Evolutionary conservation across 1,284 basidiomycete species (phyloP).

Genomic region (Stereum hirsutum): DNA sequence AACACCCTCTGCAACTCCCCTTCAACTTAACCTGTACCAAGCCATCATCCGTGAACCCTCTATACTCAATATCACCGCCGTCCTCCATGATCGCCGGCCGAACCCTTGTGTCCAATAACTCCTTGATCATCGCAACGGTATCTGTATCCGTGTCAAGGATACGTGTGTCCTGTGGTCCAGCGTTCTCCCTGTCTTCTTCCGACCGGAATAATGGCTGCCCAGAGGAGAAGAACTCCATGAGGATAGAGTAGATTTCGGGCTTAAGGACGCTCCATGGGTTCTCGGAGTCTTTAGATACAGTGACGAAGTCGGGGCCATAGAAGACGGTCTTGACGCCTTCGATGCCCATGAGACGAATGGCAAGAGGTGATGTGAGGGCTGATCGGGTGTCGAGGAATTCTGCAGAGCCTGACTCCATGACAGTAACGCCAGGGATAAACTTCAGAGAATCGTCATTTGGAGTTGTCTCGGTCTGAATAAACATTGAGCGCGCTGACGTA

Average conservation of each 20-base stretch:
- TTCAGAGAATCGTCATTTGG: slow-evolving; percentile 98
- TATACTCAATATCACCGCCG: slow-evolving; percentile 84
- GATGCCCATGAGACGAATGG: slow-evolving; percentile 88
- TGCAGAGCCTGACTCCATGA: slow-evolving; percentile 83
- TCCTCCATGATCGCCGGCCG: slow-evolving; percentile 96
- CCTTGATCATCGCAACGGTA: slow-evolving; percentile 98
- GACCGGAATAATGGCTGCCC: slow-evolving; percentile 80
- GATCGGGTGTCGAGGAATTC: slow-evolving; percentile 90
- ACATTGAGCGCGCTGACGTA: slow-evolving; percentile 75
- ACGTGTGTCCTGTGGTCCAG: slow-evolving; percentile 89
- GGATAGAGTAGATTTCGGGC: slow-evolving; percentile 95
- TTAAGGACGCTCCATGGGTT: slow-evolving; percentile 87
- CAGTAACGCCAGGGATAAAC: slow-evolving; percentile 89
- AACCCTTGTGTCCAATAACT: slow-evolving; percentile 90
- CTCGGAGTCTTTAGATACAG: slow-evolving; percentile 87
- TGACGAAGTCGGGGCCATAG: slow-evolving; percentile 97
- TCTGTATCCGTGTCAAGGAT: slow-evolving; percentile 97
- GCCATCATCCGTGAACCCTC: slow-evolving; percentile 62
- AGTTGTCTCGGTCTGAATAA: slow-evolving; percentile 95
- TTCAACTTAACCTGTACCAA: slow-evolving; percentile 78
- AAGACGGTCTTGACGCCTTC: slow-evolving; percentile 87
- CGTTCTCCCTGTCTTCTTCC: slow-evolving; percentile 66
- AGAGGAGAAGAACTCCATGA: slow-evolving; percentile 98
- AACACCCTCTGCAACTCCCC: slow-evolving; percentile 94
- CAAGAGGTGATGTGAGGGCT: slow-evolving; percentile 82